A percentile compares a stretch with the other conserved stretches of the same genome.
Conservation (phyloP, 1,139 yeast species). For the Candida tunisiensis region DNA sequence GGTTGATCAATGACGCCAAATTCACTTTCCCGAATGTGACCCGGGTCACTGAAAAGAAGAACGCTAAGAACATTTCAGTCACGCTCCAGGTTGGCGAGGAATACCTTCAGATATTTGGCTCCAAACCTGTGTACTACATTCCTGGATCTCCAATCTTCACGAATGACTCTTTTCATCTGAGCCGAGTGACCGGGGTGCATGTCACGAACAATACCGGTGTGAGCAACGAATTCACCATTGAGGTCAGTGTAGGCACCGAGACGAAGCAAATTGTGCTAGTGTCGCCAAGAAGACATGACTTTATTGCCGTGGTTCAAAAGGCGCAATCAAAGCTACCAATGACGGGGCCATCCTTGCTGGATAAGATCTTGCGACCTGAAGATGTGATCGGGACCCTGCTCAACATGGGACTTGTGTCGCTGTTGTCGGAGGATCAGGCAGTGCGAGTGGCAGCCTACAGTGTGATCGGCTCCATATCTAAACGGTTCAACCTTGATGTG, state of each 20-base stretch:
- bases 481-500: constrained; percentile 42
- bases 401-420: constrained; percentile 50
- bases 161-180: constrained; percentile 10
- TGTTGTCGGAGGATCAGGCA: constrained; percentile 39
- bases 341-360: background rate
- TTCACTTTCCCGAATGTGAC: constrained; percentile 7
- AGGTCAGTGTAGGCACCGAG: constrained; percentile 21
- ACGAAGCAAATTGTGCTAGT: constrained; percentile 30
- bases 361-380: constrained; percentile 6
- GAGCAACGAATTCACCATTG: constrained; percentile 42
- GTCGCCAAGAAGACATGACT: constrained; percentile 48
- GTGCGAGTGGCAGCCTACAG: constrained; percentile 50
- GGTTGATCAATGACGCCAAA: constrained; percentile 9
- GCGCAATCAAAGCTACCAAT: background rate
- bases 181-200: constrained; percentile 31
- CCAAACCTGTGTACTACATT: constrained; percentile 34
- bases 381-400: constrained; percentile 23
- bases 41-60: constrained; percentile 2
- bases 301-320: constrained; percentile 36
- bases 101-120: constrained; percentile 38
- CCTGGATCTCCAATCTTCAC: constrained; percentile 10
- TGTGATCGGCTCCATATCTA: constrained; percentile 45
- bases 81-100: constrained; percentile 54
- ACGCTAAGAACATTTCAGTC: constrained; percentile 23
- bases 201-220: constrained; percentile 34